Base-by-base conservation (phyloP, 352 stramenopile genomes). In the Phytophthora meadii region DNA sequence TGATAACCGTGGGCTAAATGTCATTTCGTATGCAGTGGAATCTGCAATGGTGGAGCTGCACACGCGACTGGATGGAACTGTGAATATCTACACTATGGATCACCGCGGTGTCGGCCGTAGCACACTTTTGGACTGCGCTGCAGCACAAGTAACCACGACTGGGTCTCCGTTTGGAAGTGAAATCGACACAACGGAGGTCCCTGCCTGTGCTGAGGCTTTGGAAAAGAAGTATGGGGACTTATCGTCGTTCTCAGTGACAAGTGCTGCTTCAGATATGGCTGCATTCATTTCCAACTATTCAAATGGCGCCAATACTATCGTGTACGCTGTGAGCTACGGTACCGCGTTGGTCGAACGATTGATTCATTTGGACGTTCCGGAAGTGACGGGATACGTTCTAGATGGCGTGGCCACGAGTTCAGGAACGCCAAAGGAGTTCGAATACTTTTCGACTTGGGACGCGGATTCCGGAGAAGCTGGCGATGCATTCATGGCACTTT, bases 61-160 rank as follows among this genome's bases (percentile, higher is more conserved):
- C 45, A 34, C 50, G n/a, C 27, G 44, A 22, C 32, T 76, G 7
- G 14, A 57, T 19, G 63, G 66, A 49, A 34, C 42, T 5, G 74
- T 79, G 17, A 77, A 82, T 36, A 53, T 82, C 7, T 82, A 79
- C 61, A 82, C 74, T 17, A 79, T 79, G 70, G 70, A 82, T 52
- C 74, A 79, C 22, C 74, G 70, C 27, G 76, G 72, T 51, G 79
- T 69, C 2, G 76, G 76, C 12, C 69, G 76, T 1, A 79, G 69
- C 47, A 69, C 45, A 5, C 17, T 51, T 8, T 46, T 84, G 3
- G 45, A 72, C 24, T 84, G 76, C 45, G 63, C 73, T 2, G 70
- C 76, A 5, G 19, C 42, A n/a, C 42, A 49, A 17, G 22, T 25
- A 9, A 49, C 28, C 8, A 32, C 42, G 2, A 49, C 42, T 6